phyloP scores from a whole-genome alignment of 2,329 filamentous ascomycete genomes.

The Aspergillus oerlinghausenensis region DNA sequence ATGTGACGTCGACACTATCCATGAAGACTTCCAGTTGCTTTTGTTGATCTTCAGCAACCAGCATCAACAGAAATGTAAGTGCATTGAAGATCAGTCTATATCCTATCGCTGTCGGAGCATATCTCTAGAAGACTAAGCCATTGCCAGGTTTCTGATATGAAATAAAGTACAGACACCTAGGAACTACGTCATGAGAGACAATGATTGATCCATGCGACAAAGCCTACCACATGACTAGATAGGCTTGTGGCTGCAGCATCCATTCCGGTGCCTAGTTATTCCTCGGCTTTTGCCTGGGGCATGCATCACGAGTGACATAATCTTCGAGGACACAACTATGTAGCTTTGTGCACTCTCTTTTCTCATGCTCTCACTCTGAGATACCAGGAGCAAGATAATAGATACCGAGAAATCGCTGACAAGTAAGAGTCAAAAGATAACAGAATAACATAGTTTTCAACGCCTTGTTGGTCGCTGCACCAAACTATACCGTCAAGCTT shows the following conservation, averaged over 20 bases:
- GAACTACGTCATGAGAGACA: too few species aligned
- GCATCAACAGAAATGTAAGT: too few species aligned
- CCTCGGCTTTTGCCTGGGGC: background rate
- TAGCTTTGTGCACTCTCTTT: background rate
- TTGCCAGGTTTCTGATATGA: too few species aligned
- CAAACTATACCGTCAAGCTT: background rate
- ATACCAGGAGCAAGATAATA: background rate
- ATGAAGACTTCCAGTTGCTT: background rate
- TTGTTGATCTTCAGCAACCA: background rate
- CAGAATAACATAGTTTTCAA: background rate
- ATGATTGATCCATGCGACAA: too few species aligned
- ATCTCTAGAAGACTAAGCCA: too few species aligned
- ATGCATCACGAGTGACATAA: background rate
- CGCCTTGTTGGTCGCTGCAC: background rate
- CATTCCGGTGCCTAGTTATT: background rate
- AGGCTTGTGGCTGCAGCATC: background rate
- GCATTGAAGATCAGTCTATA: too few species aligned
- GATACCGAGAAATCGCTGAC: background rate
- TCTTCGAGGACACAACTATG: background rate
- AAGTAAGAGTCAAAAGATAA: background rate
- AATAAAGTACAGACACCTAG: too few species aligned
- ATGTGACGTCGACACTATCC: slow-evolving; percentile 9
- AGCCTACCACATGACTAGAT: background rate
- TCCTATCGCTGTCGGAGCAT: too few species aligned
- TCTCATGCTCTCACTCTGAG: background rate